Evolutionary conservation across 23 red algal species (phyloP).

Genomic region (Agarophyton chilense): DNA sequence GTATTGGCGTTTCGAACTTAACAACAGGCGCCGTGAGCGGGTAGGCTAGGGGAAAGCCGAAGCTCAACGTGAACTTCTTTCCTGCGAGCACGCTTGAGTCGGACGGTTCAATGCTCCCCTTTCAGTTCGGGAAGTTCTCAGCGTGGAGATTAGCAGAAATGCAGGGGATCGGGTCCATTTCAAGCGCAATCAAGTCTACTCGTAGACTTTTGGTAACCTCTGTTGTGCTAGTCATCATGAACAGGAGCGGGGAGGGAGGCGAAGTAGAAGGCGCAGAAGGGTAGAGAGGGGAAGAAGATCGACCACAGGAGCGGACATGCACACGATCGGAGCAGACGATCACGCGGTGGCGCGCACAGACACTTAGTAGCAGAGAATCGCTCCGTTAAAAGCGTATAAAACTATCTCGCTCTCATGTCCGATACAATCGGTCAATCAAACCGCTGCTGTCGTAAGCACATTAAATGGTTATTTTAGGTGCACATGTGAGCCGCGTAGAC

Average conservation of each 20-base stretch:
- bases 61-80: conserved; percentile 68
- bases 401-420: background rate
- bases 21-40: conserved; percentile 82
- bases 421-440: background rate
- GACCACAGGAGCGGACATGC: too few relatives aligned
- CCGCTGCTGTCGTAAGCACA: background rate
- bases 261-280: background rate
- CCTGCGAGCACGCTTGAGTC: conserved; percentile 59
- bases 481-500: background rate
- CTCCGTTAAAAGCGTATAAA: too few relatives aligned
- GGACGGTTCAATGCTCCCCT: conserved; percentile 61
- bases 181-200: conserved; percentile 76
- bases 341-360: background rate
- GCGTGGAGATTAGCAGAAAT: conserved; percentile 80
- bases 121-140: conserved; percentile 72
- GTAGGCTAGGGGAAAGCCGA: conserved; percentile 81
- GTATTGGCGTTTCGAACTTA: conserved; percentile 85
- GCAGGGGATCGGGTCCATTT: conserved; percentile 82
- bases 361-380: too few relatives aligned
- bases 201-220: conserved; percentile 82
- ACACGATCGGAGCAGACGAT: background rate
- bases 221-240: background rate
- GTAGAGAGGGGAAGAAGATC: too few relatives aligned
- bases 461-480: background rate
- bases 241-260: too few relatives aligned